Evolutionary conservation across 305 asterid species (phyloP), one percentile per base, ranked within the genome.

Genomic region (Rubia occidens): DNA sequence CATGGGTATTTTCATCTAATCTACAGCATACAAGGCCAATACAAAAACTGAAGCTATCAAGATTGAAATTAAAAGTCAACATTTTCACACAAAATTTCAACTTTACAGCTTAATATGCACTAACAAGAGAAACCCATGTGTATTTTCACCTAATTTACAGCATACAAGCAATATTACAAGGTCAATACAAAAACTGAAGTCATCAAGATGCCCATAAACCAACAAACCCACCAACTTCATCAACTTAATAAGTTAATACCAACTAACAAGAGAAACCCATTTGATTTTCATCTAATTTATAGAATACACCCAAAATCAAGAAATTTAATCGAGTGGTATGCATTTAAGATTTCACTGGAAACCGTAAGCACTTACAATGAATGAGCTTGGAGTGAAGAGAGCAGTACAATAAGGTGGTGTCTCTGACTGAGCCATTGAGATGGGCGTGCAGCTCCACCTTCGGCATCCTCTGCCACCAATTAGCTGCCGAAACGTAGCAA

Each of bases 391-490:
- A 67, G 65, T 61, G 62, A 42, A 17, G 58, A 43, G 64, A 78
- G 56, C 56, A 13, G 61, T 86, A 93, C 98, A 88, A 76, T 66
- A 90, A 80, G 77, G 97, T 93, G 70, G 95, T 78, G 80, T 87
- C 88, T 72, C 98, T 76, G 66, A 93, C 84, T 70, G 98, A 93
- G 75, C 98, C 98, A 80, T 90, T 88, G 54, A 93, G 96, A 83
- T 93, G 98, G 29, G 98, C 97, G 64, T 93, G 97, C 6, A 93
- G 73, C 76, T 90, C 98, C 73, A 90, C 80, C 78, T 93, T 90
- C 5, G 96, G 98, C 81, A 91, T 81, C 81, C 83, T 73, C 66
- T 75, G 80, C 77, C 86, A 87, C 95, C 97, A 87, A 67, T 88
- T 87, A 87, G 79, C 95, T 91, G 86, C 68, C 88, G 87, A 88